These are phyloP conservation scores for Pseudopyrenochaeta lycopersici DNA, from an alignment of 2,329 filamentous ascomycete genomes.

Conservation along the genomic window DNA sequence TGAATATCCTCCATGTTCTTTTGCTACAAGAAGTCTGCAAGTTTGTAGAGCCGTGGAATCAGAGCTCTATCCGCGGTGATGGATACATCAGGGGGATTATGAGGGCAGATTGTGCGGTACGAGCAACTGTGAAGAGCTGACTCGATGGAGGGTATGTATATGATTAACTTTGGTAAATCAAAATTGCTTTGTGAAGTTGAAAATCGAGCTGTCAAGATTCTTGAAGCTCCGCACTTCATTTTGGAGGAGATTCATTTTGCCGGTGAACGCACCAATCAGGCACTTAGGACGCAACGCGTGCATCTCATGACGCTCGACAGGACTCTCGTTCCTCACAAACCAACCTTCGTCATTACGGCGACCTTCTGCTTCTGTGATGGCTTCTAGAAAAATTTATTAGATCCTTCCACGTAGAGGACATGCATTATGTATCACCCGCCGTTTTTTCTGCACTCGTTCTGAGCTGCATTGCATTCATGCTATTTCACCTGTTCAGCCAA, in stretches of 20 bases:
- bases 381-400: constrained; percentile 5
- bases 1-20: background rate
- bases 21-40: background rate
- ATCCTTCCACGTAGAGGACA: constrained; percentile 25
- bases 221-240: background rate
- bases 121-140: too few relatives aligned
- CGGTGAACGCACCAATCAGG: constrained; percentile 21
- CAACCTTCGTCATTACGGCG: constrained; percentile 15
- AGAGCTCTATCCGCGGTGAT: too few relatives aligned
- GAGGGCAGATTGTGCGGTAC: too few relatives aligned
- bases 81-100: too few relatives aligned
- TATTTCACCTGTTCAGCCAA: constrained; percentile 25
- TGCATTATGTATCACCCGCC: constrained; percentile 30
- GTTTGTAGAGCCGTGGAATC: too few relatives aligned
- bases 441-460: constrained; percentile 24
- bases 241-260: background rate
- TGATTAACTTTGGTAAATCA: too few relatives aligned
- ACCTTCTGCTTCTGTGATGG: constrained; percentile 33
- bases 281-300: constrained; percentile 22
- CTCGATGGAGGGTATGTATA: too few relatives aligned
- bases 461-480: constrained; percentile 23
- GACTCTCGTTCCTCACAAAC: constrained; percentile 9
- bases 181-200: background rate
- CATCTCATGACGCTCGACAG: constrained; percentile 10
- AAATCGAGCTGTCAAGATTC: background rate